Base-by-base conservation (phyloP, 2,329 filamentous ascomycete species). In the Anisogramma anomala region DNA sequence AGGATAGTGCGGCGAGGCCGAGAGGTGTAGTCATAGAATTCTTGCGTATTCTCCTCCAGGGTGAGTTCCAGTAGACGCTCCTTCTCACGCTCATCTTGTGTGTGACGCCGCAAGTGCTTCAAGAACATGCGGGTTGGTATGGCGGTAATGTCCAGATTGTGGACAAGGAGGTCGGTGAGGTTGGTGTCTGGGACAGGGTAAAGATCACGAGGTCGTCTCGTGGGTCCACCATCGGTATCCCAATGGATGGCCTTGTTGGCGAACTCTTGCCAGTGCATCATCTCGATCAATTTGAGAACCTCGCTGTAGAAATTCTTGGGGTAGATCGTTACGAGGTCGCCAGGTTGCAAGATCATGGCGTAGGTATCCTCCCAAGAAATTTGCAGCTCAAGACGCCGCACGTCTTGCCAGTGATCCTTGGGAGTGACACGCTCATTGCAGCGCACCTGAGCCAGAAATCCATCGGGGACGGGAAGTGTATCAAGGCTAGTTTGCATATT, bases 21-120 rank as follows among this genome's bases (percentile, higher is more conserved):
- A 0, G 88, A 88, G 1, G 91, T 91, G 57, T 98, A 98, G 62
- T 98, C 89, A 64, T 85, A 96, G 42, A 94, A 80, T 52, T 98
- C 91, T 52, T 96, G 87, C 5, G 89, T 76, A 52, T 81, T 84
- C 33, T 82, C 73, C 0, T 85, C 77, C 52, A 82, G 74, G 1
- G 79, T 79, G 52, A 98, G 91, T 55, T 98, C 91, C 7, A 82
- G 61, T 0, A 98, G 72, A 2, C 89, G 77, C 47, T 91, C 82
- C 51, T 77, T 78, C 53, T 98, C 89, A 52, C 78, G 77, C 2
- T 66, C 58, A 52, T 93, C 74, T 0, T 66, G 62, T 2, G 86
- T 83, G 53, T 87, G 87, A 56, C 86, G 77, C 0, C 82, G 75
- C 41, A 95, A 75, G 15, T 77, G 71, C 10, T 81, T 71, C 55